Evolutionary conservation across 192 early-diverging fungal species (phyloP).

Genomic region (Diversispora epigaea): DNA sequence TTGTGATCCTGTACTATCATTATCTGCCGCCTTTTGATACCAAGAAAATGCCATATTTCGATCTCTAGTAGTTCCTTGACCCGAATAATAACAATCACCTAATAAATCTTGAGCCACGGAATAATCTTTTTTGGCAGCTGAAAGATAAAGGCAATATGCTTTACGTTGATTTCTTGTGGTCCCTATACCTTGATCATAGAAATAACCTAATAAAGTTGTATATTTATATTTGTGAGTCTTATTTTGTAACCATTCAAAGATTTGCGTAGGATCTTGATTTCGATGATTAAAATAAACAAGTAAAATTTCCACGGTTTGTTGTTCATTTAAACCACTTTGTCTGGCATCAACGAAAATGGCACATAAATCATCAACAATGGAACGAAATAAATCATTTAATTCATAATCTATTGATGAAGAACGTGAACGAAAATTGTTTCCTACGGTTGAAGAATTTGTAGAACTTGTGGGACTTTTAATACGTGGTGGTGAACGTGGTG

Average conservation of each 20-base stretch:
- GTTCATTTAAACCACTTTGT: background rate
- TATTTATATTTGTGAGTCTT: background rate
- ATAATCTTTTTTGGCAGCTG: background rate
- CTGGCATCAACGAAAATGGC: background rate
- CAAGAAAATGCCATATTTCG: background rate
- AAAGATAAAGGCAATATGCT: background rate
- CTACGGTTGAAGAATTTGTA: background rate
- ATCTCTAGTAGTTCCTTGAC: background rate
- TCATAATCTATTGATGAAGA: background rate
- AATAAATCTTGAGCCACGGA: background rate
- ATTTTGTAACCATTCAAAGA: background rate
- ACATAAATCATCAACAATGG: background rate
- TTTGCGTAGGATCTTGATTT: background rate
- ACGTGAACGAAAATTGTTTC: background rate
- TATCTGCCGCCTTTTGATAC: constrained; percentile 7
- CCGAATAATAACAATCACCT: background rate
- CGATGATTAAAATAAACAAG: background rate
- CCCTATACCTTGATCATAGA: background rate
- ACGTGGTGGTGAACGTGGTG: background rate
- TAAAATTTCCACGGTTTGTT: background rate
- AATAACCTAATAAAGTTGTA: background rate
- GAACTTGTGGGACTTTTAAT: background rate
- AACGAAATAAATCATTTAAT: background rate
- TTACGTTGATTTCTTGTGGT: background rate
- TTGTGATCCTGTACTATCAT: background rate